Base-by-base conservation (phyloP, 768 basidiomycete species). In the Boletus huronensis region DNA sequence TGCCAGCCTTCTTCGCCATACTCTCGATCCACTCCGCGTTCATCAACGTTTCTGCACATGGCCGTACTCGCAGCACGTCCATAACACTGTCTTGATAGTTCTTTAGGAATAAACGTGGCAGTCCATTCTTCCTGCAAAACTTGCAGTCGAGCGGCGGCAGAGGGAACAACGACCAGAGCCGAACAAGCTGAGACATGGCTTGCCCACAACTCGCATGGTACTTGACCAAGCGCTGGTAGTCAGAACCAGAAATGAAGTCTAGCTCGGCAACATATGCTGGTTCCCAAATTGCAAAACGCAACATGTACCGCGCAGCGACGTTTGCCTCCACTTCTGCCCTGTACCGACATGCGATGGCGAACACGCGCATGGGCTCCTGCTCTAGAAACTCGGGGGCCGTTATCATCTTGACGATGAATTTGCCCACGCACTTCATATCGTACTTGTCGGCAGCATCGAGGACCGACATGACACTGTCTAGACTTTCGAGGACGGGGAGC, bases 381-480 rank as follows among this genome's bases (percentile, higher is more conserved):
- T 72, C 65, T 13, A 73, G 55, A 59, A 74, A 66, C 31, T 67
- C 50, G 41, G 72, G 66, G 48, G 64, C 60, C 9, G 62, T 62
- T 49, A 70, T 71, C 62, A 65, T 63, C 54, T 61, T 67, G 58
- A 70, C 64, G 55, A 74, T 36, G 49, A 65, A 65, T 41, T 67
- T 69, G 53, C 75, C 68, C 5, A 80, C 66, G 17, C 72, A 73
- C 52, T 75, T 74, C 76, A 82, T 79, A 46, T 79, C 77, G 63
- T 77, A 81, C 64, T 80, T 82, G 59, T 72, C 69, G 3, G 76
- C 81, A 3, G 79, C 75, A 43, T 76, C 74, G 40, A 74, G 68
- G 55, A 77, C 75, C 17, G 65, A 64, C 64, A 74, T 74, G 39
- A 81, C 70, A 26, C 76, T 71, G 41, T 74, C 71, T 17, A 79